Evolutionary conservation across 1,284 basidiomycete species (phyloP), one percentile per base, ranked within the genome.

Genomic region (Takashimella koratensis): DNA sequence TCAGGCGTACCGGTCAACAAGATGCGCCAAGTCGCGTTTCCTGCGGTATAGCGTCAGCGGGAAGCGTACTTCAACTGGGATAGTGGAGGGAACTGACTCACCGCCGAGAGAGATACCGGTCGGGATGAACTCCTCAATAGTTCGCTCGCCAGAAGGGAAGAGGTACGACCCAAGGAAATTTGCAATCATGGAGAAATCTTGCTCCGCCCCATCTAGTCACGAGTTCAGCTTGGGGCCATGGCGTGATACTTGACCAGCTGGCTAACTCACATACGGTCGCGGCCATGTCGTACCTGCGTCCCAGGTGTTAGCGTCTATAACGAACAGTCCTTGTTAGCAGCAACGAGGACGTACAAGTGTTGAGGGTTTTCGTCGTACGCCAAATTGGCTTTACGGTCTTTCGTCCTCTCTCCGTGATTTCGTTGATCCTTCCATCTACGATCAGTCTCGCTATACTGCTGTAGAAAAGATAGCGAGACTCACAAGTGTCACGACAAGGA

Each of bases 201-300:
- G 78, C 3, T 84, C 84, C 0, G 87, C 87, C 3, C 90, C 90
- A 54, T 79, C 73, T 75, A 51, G 5, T n/a, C n/a, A n/a, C n/a
- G n/a, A n/a, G n/a, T n/a, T n/a, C n/a, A n/a, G n/a, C n/a, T n/a
- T n/a, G n/a, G n/a, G n/a, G n/a, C n/a, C n/a, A n/a, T n/a, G n/a
- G n/a, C n/a, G n/a, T n/a, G n/a, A n/a, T n/a, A n/a, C n/a, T n/a
- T n/a, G n/a, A n/a, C n/a, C n/a, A n/a, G n/a, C n/a, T n/a, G n/a
- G n/a, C n/a, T n/a, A n/a, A 60, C 68, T 44, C 44, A 69, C 69
- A 77, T 64, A 86, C 80, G 36, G 84, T 84, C 6, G 82, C 77
- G 58, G 86, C 88, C 87, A 89, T 87, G 65, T 90, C 88, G 39
- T 85, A 62, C 4, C 86, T 88, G 55, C n/a, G n/a, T n/a, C n/a